Evolutionary conservation across 371 early-diverging fungal genomes (phyloP), one percentile per base, ranked within the genome.

Genomic region (Zopfochytrium polystomum): DNA sequence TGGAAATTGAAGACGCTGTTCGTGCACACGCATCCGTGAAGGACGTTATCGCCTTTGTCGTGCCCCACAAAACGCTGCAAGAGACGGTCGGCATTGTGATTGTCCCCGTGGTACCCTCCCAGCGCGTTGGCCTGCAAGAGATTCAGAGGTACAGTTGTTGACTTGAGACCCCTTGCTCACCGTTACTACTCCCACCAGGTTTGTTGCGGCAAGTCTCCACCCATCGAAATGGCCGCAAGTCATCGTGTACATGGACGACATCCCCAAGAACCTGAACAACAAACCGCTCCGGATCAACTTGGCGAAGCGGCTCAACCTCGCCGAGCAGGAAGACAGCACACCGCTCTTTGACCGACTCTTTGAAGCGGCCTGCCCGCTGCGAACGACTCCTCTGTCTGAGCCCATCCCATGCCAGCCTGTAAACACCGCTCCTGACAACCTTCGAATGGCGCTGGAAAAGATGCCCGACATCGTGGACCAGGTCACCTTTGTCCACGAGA

Each of bases 41-140:
- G 7, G 89, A 91, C 43, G 92, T 88, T 0, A 87, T 90, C 7
- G 80, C 83, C 54, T 92, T 92, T 77, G 87, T 78, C 11, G 88
- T 88, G 0, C 79, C 82, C 1, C 62, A 61, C 33, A 79, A 84
- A 11, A 86, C 88, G 1, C 45, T 69, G 13, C 69, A 70, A 66
- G 69, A 72, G n/a, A n/a, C n/a, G n/a, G n/a, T n/a, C n/a, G n/a
- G n/a, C n/a, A n/a, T n/a, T n/a, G n/a, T n/a, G n/a, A 55, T 11
- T 9, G 15, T 13, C 27, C 32, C 7, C 32, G 5, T 11, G 7
- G 15, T 23, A 32, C 25, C 48, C 20, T 20, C 25, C 20, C 20
- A 11, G 48, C 22, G 22, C 9, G 22, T 20, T 4, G 7, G 32
- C n/a, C n/a, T n/a, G n/a, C n/a, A n/a, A n/a, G n/a, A n/a, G n/a